Evolutionary conservation across 2,329 filamentous ascomycete genomes (phyloP), one percentile per base, ranked within the genome.

Genomic region (Calonectria pseudoturangicola): DNA sequence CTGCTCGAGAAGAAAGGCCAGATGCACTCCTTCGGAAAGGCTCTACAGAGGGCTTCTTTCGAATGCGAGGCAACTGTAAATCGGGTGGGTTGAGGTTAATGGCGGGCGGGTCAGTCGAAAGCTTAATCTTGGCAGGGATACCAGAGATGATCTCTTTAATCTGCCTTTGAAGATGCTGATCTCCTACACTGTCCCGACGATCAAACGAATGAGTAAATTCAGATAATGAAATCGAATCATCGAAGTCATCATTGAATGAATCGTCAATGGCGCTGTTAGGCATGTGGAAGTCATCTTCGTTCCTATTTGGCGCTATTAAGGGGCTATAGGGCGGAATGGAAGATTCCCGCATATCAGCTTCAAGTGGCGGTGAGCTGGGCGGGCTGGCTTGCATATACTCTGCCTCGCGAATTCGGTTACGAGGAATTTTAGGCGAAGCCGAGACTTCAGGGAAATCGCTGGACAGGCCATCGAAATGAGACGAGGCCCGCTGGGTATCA

Each of bases 51-150:
- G 83, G 77, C 74, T 82, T 87, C 72, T 83, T 85, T 75, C 84
- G 87, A 2, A 88, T 79, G 30, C 85, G 84, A 27, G 88, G 90
- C 47, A 89, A 82, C 68, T 88, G 87, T 50, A 92, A 82, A 72
- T 92, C 90, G 0, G 90, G 90, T 0, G 90, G 90, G 79, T 92
- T 92, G 68, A 92, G 82, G 60, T 90, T 89, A 73, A 90, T 84
- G 9, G 84, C 74, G 25, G 86, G 79, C 2, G 88, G 85, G 63
- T 89, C 89, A 2, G 89, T 88, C 1, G 91, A 91, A 50, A 98
- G 88, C 65, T 92, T 92, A 78, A 98, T 97, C 74, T 92, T 92
- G 39, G 93, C 93, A 2, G 95, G 95, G 74, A 97, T 94, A 25
- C 89, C 93, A 71, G 92, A 91, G 47, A 97, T 89, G 70, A 97